Evolutionary conservation across 805 yeast species (phyloP).

Genomic region (Wickerhamiella alocasiicola): DNA sequence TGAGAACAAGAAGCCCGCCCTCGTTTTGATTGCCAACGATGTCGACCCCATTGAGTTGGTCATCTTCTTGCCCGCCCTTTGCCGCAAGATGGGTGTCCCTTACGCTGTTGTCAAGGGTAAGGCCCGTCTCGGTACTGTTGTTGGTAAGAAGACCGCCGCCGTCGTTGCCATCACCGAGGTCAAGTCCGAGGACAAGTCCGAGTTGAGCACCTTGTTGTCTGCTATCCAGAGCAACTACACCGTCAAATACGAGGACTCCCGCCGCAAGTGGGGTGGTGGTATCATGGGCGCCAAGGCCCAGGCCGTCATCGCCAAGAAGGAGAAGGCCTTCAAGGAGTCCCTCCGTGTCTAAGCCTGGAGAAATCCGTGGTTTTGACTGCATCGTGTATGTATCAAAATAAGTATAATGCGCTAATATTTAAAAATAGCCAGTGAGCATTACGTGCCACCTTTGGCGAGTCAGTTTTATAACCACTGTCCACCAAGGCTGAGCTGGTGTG

Average conservation of each 20-base stretch:
- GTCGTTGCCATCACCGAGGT: slow-evolving; percentile 97
- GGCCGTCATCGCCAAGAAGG: slow-evolving; percentile 70
- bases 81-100: slow-evolving; percentile 99
- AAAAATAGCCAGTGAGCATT: too few species aligned
- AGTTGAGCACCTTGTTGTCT: slow-evolving; percentile 82
- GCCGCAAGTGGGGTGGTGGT: slow-evolving; percentile 99
- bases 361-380: too few species aligned
- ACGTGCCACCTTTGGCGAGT: too few species aligned
- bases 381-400: slow-evolving; percentile 8
- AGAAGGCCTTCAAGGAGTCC: slow-evolving; percentile 38
- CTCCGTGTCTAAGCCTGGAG: slow-evolving; percentile 23
- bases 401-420: too few species aligned
- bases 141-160: slow-evolving; percentile 94
- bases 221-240: slow-evolving; percentile 87
- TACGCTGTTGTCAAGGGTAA: slow-evolving; percentile 97
- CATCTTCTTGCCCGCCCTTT: slow-evolving; percentile 93
- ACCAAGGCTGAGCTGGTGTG: too few species aligned
- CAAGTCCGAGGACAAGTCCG: slow-evolving; percentile 85
- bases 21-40: slow-evolving; percentile 95
- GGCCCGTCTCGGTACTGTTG: slow-evolving; percentile 96
- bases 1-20: slow-evolving; percentile 97
- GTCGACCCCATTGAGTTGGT: slow-evolving; percentile 99
- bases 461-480: too few species aligned
- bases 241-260: slow-evolving; percentile 88
- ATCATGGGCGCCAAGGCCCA: slow-evolving; percentile 88